Evolutionary conservation across 2,329 filamentous ascomycete species (phyloP), one percentile per base, ranked within the genome.

Genomic region (Aspergillus pseudonomiae): DNA sequence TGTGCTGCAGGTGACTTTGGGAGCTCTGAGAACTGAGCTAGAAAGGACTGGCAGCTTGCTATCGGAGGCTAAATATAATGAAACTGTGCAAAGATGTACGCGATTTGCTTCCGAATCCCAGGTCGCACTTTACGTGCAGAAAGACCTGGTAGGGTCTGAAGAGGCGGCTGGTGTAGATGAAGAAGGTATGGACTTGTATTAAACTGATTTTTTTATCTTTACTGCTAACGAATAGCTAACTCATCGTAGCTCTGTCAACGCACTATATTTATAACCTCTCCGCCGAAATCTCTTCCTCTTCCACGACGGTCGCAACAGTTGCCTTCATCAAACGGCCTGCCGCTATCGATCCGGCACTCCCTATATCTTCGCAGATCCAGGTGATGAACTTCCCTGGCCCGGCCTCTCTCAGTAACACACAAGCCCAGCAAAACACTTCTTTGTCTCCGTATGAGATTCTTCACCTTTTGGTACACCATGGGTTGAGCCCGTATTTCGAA

Each of bases 401-500:
- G 65, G 90, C 91, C 59, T 88, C 89, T 66, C 84, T 90, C 64
- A 89, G 87, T 71, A 88, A 86, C 69, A 82, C 86, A 58, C 84
- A 87, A 65, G 85, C 88, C 70, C 88, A 92, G 70, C 90, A 93
- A 77, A 89, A 89, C 63, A 85, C 89, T 62, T 84, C 89, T 30
- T 83, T 90, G 61, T 96, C 94, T 53, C 93, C 94, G 4, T 97
- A 93, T 80, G 94, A 98, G 80, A 90, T 94, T 71, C 84, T 99
- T 66, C 93, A 97, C 81, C 93, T 94, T 63, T 87, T 97, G 72
- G 88, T 99, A 69, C 94, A 97, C 79, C 90, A 93, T 77, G 93
- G 92, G 69, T 84, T 99, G 75, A 93, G 92, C 72, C 95, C 96
- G 45, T 98, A 97, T 80, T 99, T 99, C 76, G 94, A 99, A 83